A percentile compares a stretch with the other conserved stretches of the same genome.
These are phyloP conservation scores for Corylus americana DNA, from an alignment of 306 rosid species.

Conservation along the genomic window DNA sequence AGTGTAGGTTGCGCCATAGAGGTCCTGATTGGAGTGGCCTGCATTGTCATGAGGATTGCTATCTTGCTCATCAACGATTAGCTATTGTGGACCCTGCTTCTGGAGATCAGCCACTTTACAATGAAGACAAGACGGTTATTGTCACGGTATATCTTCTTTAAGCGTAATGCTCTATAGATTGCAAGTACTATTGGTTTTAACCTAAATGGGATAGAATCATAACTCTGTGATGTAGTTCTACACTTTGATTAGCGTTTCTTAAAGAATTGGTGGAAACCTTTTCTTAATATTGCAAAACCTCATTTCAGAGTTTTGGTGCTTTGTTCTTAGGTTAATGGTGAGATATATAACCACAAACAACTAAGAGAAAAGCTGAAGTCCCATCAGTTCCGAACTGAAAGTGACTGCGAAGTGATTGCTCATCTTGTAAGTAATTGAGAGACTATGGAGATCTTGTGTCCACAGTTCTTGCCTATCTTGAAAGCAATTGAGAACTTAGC, in stretches of 20 bases:
- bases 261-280: not conserved
- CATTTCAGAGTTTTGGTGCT: conserved; percentile 28
- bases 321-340: conserved; percentile 80
- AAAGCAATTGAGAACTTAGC: conserved; percentile 14
- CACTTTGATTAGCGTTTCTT: not conserved
- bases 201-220: not conserved
- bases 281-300: not conserved
- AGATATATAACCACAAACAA: conserved; percentile 91
- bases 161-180: not conserved
- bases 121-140: conserved; percentile 76
- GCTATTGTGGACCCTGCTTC: conserved; percentile 94
- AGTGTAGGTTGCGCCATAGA: conserved; percentile 73
- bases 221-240: not conserved
- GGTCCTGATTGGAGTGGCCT: conserved; percentile 99
- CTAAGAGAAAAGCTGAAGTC: conserved; percentile 62
- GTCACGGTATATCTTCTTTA: conserved; percentile 59
- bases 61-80: conserved; percentile 90
- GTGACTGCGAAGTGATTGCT: conserved; percentile 97
- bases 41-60: conserved; percentile 75
- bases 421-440: conserved; percentile 80
- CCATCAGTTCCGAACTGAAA: conserved; percentile 84
- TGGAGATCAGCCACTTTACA: conserved; percentile 93
- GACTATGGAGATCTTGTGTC: conserved; percentile 4
- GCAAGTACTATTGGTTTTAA: not conserved
- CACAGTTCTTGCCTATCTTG: not conserved